phyloP scores from a whole-genome alignment of 805 yeast species.

The Wickerhamomyces queroliae region DNA sequence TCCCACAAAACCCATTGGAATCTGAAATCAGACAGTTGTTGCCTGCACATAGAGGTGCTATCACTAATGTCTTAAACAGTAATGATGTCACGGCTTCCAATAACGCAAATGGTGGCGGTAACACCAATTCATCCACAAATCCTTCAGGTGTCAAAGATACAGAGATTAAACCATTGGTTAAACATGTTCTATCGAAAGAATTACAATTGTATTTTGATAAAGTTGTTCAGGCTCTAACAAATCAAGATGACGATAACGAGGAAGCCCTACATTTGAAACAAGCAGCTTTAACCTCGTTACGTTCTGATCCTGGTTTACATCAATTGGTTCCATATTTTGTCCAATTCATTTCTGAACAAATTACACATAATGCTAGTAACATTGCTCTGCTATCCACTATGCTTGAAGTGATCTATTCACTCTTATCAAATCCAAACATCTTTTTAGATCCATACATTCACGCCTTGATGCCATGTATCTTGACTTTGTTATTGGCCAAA shows the following conservation, averaged over 20 bases:
- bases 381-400: conserved; percentile 69
- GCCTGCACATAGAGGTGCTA: conserved; percentile 79
- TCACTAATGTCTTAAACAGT: conserved; percentile 50
- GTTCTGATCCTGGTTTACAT: conserved; percentile 93
- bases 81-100: conserved; percentile 31
- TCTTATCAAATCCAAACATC: conserved; percentile 75
- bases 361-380: conserved; percentile 79
- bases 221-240: conserved; percentile 71
- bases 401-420: conserved; percentile 83
- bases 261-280: conserved; percentile 42
- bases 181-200: conserved; percentile 92
- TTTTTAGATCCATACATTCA: conserved; percentile 95
- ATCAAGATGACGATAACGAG: conserved; percentile 42
- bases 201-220: conserved; percentile 90
- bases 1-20: conserved; percentile 87
- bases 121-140: conserved; percentile 18
- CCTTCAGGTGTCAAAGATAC: conserved; percentile 38
- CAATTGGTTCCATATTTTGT: conserved; percentile 95
- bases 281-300: conserved; percentile 80
- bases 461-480: conserved; percentile 92
- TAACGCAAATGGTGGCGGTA: conserved; percentile 7
- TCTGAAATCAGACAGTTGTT: conserved; percentile 74
- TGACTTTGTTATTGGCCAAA: conserved; percentile 85
- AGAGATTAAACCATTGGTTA: conserved; percentile 83
- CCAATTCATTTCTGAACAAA: conserved; percentile 93